Base-by-base conservation (phyloP, 2,329 filamentous ascomycete species). In the Diplodia seriata region DNA sequence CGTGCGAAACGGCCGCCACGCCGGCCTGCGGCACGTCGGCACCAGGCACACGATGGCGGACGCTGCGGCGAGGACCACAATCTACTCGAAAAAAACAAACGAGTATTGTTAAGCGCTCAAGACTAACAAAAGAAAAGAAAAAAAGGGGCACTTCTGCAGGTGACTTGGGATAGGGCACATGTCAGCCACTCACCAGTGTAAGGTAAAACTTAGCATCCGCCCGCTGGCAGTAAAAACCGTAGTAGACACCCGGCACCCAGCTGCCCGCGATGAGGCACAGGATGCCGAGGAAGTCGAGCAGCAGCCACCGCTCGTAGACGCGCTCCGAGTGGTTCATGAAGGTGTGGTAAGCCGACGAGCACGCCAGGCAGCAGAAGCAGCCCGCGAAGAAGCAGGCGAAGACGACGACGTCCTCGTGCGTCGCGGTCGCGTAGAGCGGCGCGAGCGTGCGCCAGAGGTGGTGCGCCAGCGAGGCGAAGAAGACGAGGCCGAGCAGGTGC, bases 221-320 rank as follows among this genome's bases (percentile, higher is more conserved):
- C 0, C 73, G 65, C 7, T 79, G 72, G 68, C 80, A 81, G 26
- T 80, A 79, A 70, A 87, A 86, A 3, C 79, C 81, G 73, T 86
- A 86, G 72, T 85, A 85, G 68, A 99, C 79, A 59, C 91, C 91
- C 2, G 95, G 94, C 57, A 98, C 87, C 76, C 94, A 97, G 76
- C 91, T 94, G 9, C 95, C 95, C 71, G 94, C 91, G 69, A 98
- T 98, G 72, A 98, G 82, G 57, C 90, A 87, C 36, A 98, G 92
- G 73, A 99, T 99, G 5, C 95, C 95, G 4, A 94, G 87, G 77
- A 98, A 98, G 77, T 99, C 95, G 67, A 98, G 82, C 78, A 96
- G 92, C 77, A 98, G 98, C 18, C 94, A 94, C 83, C 93, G 91
- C 70, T 87, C 89, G 2, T 91, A 89, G 15, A 97, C 91, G 1